Base-by-base conservation (phyloP, 768 basidiomycete genomes). In the Arthromyces matolae region DNA sequence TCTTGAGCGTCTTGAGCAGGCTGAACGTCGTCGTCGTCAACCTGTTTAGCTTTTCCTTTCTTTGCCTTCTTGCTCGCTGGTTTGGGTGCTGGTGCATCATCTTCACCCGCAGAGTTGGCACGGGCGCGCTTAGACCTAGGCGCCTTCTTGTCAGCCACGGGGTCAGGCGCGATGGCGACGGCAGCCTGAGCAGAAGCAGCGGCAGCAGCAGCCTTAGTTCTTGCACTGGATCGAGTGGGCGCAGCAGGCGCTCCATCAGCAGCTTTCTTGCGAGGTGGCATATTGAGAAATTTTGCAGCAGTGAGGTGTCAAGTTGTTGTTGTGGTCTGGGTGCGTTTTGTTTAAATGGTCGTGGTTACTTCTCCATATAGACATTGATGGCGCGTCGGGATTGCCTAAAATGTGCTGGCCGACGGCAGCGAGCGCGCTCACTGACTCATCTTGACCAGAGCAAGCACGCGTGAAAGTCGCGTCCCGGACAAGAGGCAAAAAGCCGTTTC, bases 251-350 rank as follows among this genome's bases (percentile, higher is more conserved):
- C 48, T 34, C 59, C 65, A 48, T 62, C 54, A 42, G 63, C 53
- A 31, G 67, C 57, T 63, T 76, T 77, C 60, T 75, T 77, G 48
- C 72, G 66, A 38, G 77, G 73, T 50, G 74, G 71, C 74, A 76
- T 77, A 46, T 47, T 53, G 39, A 45, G 16, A 37, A 40, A 42
- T 48, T 33, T 37, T 23, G 19, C 18, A 34, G 36, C 38, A n/a
- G n/a, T 38, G 20, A 28, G 23, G 37, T 12, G 12, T 12, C 8
- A 33, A 18, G 12, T 50, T 43, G 42, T 41, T 47, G 33, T 41
- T 32, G 40, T 44, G 41, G 20, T 38, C 52, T 48, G 40, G 37
- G 50, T 47, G 49, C 43, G 47, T 31, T 42, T 41, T 50, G 27
- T 35, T 38, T 49, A 52, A 51, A 54, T 40, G 12, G 31, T n/a